Evolutionary conservation across 352 stramenopile species (phyloP).

Genomic region (Globisporangium barbulae): DNA sequence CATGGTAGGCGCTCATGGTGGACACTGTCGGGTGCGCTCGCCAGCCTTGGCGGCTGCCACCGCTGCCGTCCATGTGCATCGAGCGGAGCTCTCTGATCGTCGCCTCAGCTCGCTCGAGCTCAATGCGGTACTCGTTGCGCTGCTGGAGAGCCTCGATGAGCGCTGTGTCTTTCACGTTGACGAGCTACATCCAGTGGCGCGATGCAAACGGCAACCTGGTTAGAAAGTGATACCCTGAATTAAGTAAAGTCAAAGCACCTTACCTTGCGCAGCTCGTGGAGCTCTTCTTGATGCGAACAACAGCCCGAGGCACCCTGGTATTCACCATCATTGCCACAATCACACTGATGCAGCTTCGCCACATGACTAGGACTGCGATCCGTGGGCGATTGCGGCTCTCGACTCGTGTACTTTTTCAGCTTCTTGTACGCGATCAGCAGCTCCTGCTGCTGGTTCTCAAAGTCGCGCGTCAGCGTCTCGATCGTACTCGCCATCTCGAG

Average conservation of each 20-base stretch:
- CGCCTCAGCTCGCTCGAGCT: constrained; percentile 40
- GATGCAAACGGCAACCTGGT: not conserved
- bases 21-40: constrained; percentile 12
- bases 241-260: not conserved
- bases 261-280: constrained; percentile 36
- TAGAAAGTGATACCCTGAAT: not conserved
- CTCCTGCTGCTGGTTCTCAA: constrained; percentile 52
- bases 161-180: constrained; percentile 54
- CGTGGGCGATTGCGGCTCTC: not conserved
- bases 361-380: not conserved
- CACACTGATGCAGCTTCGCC: not conserved
- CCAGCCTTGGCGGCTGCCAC: constrained; percentile 14
- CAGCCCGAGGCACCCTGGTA: not conserved
- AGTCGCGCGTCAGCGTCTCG: constrained; percentile 57
- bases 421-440: constrained; percentile 49
- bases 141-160: constrained; percentile 54
- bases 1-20: constrained; percentile 15
- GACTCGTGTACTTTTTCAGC: constrained; percentile 34
- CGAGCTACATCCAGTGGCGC: constrained; percentile 20
- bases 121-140: constrained; percentile 48
- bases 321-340: not conserved
- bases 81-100: constrained; percentile 38
- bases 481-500: constrained; percentile 63
- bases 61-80: constrained; percentile 22
- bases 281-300: constrained; percentile 29